Percentiles rank a stretch among this genome's conserved stretches.
Evolutionary conservation across 257 asterid genomes (phyloP).

Genomic region (Nyctanthes arbortristis): DNA sequence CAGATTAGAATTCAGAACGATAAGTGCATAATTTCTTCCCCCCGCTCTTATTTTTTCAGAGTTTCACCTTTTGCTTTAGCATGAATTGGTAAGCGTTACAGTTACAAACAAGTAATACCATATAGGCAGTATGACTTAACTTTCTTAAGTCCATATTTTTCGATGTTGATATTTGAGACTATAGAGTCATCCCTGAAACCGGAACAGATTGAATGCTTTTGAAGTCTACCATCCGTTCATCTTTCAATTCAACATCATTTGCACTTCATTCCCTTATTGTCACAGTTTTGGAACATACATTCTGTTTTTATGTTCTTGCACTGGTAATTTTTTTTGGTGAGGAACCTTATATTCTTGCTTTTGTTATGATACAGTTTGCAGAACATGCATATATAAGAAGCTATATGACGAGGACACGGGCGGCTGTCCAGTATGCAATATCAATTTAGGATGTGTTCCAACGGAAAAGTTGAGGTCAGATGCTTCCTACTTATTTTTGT

Average conservation of each 20-base stretch:
- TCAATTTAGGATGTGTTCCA: constrained; percentile 59
- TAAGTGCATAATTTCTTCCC: too few species aligned
- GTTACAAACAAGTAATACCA: not conserved
- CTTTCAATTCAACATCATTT: not conserved
- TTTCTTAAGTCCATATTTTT: not conserved
- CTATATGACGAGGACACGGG: constrained; percentile 45
- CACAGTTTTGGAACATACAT: not conserved
- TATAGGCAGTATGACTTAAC: not conserved
- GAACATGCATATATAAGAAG: constrained; percentile 55
- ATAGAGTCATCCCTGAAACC: not conserved
- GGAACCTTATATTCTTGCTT: constrained; percentile 16
- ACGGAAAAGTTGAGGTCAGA: constrained; percentile 58
- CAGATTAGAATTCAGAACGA: too few species aligned
- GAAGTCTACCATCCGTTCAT: not conserved
- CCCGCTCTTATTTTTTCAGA: too few species aligned
- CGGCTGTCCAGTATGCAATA: constrained; percentile 56
- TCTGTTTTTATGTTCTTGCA: not conserved
- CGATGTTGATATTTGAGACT: not conserved
- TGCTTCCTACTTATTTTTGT: not conserved
- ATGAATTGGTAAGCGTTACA: not conserved
- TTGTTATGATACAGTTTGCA: constrained; percentile 48
- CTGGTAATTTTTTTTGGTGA: not conserved
- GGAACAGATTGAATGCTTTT: not conserved
- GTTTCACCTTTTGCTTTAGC: not conserved
- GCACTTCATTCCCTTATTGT: not conserved